phyloP scores from a whole-genome alignment of 1,284 basidiomycete genomes.

The Ganoderma meredithae region DNA sequence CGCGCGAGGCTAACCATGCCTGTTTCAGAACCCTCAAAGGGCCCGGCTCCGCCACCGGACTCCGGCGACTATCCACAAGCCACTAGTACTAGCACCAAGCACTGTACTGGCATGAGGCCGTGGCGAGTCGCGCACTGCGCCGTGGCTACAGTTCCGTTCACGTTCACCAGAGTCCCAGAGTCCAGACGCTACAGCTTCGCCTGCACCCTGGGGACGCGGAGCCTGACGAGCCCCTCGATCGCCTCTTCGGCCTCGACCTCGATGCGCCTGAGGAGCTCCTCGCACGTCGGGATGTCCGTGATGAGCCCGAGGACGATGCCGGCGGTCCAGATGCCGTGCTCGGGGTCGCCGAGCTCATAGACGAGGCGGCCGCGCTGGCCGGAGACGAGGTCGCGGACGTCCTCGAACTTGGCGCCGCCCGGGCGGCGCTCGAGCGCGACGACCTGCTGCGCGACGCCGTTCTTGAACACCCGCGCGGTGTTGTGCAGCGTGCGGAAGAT shows the following conservation, averaged over 20 bases:
- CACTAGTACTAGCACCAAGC: not conserved
- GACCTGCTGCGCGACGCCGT: conserved; percentile 83
- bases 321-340: conserved; percentile 89
- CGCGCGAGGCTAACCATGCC: conserved; percentile 3
- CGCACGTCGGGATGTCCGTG: conserved; percentile 87
- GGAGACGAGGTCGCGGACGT: conserved; percentile 84
- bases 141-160: not conserved
- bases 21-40: conserved; percentile 2
- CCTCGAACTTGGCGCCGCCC: conserved; percentile 89
- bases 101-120: not conserved
- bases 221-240: conserved; percentile 59
- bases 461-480: conserved; percentile 91
- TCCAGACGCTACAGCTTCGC: conserved; percentile 1
- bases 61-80: not conserved
- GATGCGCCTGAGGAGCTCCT: conserved; percentile 74
- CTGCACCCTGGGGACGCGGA: conserved; percentile 50
- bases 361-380: conserved; percentile 81
- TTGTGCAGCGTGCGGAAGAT: conserved; percentile 91
- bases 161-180: not conserved
- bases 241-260: conserved; percentile 82
- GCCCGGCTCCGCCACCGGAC: not conserved
- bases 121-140: not conserved
- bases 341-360: conserved; percentile 86
- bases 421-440: conserved; percentile 82
- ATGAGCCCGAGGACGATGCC: conserved; percentile 87